phyloP scores from a whole-genome alignment of 208 protist genomes.

The Naegleria gruberi region DNA sequence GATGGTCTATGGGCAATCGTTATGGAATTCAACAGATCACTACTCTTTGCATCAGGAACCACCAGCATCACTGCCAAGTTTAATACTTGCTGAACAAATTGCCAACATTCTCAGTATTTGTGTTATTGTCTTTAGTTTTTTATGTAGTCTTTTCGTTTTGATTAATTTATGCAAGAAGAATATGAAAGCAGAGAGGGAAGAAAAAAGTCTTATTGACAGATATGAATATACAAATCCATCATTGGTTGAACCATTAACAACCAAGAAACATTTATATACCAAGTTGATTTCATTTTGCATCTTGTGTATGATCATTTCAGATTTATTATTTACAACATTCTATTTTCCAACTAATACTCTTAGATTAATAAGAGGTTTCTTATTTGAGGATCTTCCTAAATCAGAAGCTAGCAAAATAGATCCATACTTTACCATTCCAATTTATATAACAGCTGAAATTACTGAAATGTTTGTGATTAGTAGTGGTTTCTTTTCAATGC shows the following conservation, averaged over 20 bases:
- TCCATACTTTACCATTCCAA: background rate
- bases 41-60: background rate
- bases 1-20: no score
- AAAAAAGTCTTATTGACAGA: background rate
- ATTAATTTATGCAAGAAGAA: background rate
- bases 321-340: background rate
- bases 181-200: background rate
- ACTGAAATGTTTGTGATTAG: background rate
- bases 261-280: background rate
- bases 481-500: background rate
- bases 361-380: background rate
- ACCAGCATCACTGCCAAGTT: background rate
- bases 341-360: background rate
- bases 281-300: background rate
- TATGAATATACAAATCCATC: background rate
- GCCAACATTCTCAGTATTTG: background rate
- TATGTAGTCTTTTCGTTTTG: background rate
- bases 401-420: background rate
- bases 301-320: constrained; percentile 2
- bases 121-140: background rate
- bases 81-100: background rate
- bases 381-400: background rate
- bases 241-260: background rate
- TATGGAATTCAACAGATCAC: no score
- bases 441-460: background rate